Conservation (phyloP, 2,329 filamentous ascomycete genomes). For the Fusarium nelsonii region DNA sequence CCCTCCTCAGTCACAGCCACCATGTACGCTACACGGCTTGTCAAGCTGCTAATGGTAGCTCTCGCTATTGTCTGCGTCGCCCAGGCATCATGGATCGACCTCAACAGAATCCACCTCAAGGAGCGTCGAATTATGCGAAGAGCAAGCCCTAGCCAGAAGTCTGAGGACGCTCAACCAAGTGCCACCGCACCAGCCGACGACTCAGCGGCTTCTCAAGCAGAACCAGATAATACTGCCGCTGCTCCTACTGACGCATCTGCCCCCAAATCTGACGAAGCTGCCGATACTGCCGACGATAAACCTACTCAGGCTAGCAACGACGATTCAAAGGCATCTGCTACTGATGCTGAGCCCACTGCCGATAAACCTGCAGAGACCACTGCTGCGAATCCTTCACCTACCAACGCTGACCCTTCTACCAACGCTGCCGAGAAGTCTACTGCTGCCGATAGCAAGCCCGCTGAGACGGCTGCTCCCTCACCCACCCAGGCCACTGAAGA, state of each 20-base stretch:
- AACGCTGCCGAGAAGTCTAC: constrained; percentile 36
- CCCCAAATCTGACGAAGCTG: constrained; percentile 22
- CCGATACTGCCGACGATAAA: constrained; percentile 22
- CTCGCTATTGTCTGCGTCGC: constrained; percentile 61
- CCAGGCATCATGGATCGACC: constrained; percentile 56
- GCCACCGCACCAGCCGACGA: constrained; percentile 16
- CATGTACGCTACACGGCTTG: constrained; percentile 63
- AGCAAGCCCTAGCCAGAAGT: constrained; percentile 33
- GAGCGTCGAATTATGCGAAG: constrained; percentile 39
- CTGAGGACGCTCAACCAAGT: constrained; percentile 29
- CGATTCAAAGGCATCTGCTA: constrained; percentile 27
- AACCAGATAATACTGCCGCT: constrained; percentile 16
- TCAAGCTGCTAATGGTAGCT: constrained; percentile 63
- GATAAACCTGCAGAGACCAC: constrained; percentile 33
- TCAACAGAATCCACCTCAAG: constrained; percentile 40
- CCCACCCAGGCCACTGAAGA: constrained; percentile 17
- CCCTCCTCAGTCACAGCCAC: constrained; percentile 10
- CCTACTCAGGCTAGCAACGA: constrained; percentile 26
- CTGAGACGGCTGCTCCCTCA: constrained; percentile 16
- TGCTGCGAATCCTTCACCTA: constrained; percentile 30
- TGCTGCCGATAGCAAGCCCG: constrained; percentile 26
- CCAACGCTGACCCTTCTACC: constrained; percentile 19
- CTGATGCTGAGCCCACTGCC: constrained; percentile 25
- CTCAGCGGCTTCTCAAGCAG: constrained; percentile 22
- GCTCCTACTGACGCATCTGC: constrained; percentile 19